Evolutionary conservation across 306 rosid genomes (phyloP).

Genomic region (Arachis hypogaea): DNA sequence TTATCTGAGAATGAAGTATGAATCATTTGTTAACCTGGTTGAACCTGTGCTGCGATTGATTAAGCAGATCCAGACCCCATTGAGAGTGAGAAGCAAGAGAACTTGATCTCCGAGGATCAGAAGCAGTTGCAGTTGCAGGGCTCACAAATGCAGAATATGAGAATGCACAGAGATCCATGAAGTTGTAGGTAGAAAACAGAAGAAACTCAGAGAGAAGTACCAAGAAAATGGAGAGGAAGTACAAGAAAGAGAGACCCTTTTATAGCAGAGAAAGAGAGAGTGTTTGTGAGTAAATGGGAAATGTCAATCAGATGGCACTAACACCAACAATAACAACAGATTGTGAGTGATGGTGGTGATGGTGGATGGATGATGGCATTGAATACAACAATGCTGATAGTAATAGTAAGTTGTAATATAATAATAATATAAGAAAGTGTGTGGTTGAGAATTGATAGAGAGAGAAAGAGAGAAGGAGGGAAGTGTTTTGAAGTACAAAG

Average conservation of each 20-base stretch:
- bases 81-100: slow-evolving; percentile 43
- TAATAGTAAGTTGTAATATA: neutral
- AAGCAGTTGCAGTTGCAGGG: slow-evolving; percentile 34
- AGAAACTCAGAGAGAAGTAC: slow-evolving; percentile 15
- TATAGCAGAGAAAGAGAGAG: neutral
- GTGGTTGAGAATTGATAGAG: slow-evolving; percentile 19
- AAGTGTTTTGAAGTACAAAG: neutral
- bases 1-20: no score
- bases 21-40: slow-evolving; percentile 51
- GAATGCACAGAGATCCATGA: slow-evolving; percentile 77
- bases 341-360: slow-evolving; percentile 1
- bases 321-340: neutral
- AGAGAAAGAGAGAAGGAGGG: neutral
- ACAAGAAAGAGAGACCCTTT: neutral
- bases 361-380: neutral
- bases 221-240: slow-evolving; percentile 31
- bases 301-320: slow-evolving; percentile 31
- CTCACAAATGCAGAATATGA: slow-evolving; percentile 51
- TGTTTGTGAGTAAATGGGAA: neutral
- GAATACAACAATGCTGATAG: neutral
- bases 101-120: slow-evolving; percentile 41
- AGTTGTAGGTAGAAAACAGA: slow-evolving; percentile 17
- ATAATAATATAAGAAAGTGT: neutral
- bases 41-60: slow-evolving; percentile 45
- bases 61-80: slow-evolving; percentile 44